A percentile compares a stretch with the other conserved stretches of the same genome.
These are phyloP conservation scores for Paramarasmius palmivorus DNA, from an alignment of 1,284 basidiomycete genomes.

Conservation along the genomic window DNA sequence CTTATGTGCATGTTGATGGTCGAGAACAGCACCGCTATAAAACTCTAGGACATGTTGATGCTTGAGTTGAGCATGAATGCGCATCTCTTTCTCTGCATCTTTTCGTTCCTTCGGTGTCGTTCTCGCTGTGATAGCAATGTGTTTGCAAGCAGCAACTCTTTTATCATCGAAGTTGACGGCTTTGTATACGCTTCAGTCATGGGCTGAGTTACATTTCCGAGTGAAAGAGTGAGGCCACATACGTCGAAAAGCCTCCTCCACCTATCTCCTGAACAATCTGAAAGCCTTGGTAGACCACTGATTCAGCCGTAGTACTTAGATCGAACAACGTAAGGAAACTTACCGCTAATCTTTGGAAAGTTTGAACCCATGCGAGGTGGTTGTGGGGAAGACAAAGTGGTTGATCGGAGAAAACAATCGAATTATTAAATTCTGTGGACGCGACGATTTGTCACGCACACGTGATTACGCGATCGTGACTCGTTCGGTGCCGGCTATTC, in stretches of 20 bases:
- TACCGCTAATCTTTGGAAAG: constrained; percentile 43
- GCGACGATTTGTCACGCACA: too few species aligned
- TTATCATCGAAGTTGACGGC: constrained; percentile 71
- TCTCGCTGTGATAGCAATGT: constrained; percentile 62
- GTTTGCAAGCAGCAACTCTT: constrained; percentile 83
- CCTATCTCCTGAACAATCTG: constrained; percentile 76
- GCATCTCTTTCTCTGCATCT: constrained; percentile 91
- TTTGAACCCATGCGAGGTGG: constrained; percentile 15
- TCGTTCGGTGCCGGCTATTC: too few species aligned
- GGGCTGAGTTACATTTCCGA: not conserved
- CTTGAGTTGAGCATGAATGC: constrained; percentile 84
- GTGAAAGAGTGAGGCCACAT: constrained; percentile 20
- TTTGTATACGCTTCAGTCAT: constrained; percentile 67
- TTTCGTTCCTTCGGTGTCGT: constrained; percentile 71
- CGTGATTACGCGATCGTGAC: too few species aligned
- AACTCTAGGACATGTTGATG: constrained; percentile 87
- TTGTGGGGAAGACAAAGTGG: too few species aligned
- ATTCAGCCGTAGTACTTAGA: not conserved
- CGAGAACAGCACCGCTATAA: constrained; percentile 74
- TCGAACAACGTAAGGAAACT: not conserved
- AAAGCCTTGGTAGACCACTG: constrained; percentile 51
- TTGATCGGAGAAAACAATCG: too few species aligned
- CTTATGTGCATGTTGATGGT: constrained; percentile 55
- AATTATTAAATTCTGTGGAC: too few species aligned
- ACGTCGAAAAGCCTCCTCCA: constrained; percentile 86